A percentile compares a stretch with the other conserved stretches of the same genome.
These are phyloP conservation scores for Cyclanthera cordifolia DNA, from an alignment of 306 rosid species.

Conservation along the genomic window DNA sequence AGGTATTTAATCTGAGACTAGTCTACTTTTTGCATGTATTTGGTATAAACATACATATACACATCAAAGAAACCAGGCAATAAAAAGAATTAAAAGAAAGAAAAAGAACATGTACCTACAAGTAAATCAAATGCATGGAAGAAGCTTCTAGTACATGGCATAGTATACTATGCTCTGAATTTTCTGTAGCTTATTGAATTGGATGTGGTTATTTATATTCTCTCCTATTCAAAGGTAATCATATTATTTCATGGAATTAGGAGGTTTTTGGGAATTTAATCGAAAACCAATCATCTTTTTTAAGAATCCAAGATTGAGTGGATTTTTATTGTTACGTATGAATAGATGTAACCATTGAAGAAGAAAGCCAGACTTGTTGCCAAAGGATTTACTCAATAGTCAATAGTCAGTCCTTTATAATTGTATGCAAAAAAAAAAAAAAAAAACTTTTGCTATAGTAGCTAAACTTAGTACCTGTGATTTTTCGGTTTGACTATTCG, in stretches of 20 bases:
- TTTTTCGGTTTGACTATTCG: no score
- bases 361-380: neutral
- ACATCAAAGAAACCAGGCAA: neutral
- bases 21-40: neutral
- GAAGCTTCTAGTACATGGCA: neutral
- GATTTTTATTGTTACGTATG: neutral
- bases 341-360: no score
- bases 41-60: neutral
- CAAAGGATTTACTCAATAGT: neutral
- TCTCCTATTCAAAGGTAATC: neutral
- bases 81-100: no score
- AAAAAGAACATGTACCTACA: neutral
- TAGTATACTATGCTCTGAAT: neutral
- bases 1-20: slow-evolving; percentile 28
- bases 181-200: neutral
- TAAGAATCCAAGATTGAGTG: neutral
- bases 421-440: no score
- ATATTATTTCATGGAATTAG: neutral
- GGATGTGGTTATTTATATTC: neutral
- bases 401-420: no score
- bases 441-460: neutral
- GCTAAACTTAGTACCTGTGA: no score
- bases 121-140: neutral
- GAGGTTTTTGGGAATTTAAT: no score
- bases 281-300: no score